These are phyloP conservation scores for Parasarocladium wereldwijsianum DNA, from an alignment of 2,329 filamentous ascomycete species.

Conservation along the genomic window DNA sequence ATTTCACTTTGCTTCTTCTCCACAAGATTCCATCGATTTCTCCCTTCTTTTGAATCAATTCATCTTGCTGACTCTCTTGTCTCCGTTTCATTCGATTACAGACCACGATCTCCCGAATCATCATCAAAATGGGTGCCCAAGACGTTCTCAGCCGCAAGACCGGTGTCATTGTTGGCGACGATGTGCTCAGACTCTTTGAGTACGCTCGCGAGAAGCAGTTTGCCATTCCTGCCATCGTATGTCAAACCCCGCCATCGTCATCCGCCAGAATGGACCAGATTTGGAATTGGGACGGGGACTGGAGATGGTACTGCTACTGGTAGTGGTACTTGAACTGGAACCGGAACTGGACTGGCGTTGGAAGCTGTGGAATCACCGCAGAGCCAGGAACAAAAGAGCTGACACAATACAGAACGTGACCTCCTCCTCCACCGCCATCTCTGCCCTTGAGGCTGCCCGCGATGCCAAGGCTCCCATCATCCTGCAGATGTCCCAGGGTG, in stretches of 20 bases:
- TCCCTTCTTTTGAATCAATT: not conserved
- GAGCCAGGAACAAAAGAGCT: slow-evolving; percentile 1
- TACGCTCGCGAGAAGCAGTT: slow-evolving; percentile 80
- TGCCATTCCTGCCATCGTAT: slow-evolving; percentile 66
- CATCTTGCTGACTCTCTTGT: not conserved
- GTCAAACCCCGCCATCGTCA: slow-evolving; percentile 11
- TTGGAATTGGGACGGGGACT: no score
- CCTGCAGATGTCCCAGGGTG: slow-evolving; percentile 86
- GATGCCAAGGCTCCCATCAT: slow-evolving; percentile 86
- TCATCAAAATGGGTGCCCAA: slow-evolving; percentile 21
- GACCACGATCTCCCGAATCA: slow-evolving; percentile 7
- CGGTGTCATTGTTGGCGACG: slow-evolving; percentile 39
- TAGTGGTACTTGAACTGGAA: no score
- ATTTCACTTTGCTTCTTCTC: slow-evolving; percentile 1
- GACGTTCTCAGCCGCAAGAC: slow-evolving; percentile 35
- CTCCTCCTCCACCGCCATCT: slow-evolving; percentile 65
- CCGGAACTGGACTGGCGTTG: no score
- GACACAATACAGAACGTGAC: slow-evolving; percentile 71
- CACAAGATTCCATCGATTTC: slow-evolving; percentile 3
- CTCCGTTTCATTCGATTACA: not conserved
- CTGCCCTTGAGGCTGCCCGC: slow-evolving; percentile 84
- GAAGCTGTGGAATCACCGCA: slow-evolving; percentile 5
- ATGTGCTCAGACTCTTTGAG: slow-evolving; percentile 58
- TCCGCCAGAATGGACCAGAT: not conserved
- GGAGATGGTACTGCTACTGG: no score